Base-by-base conservation (phyloP, 2,329 filamentous ascomycete genomes). In the Fusarium sp. region DNA sequence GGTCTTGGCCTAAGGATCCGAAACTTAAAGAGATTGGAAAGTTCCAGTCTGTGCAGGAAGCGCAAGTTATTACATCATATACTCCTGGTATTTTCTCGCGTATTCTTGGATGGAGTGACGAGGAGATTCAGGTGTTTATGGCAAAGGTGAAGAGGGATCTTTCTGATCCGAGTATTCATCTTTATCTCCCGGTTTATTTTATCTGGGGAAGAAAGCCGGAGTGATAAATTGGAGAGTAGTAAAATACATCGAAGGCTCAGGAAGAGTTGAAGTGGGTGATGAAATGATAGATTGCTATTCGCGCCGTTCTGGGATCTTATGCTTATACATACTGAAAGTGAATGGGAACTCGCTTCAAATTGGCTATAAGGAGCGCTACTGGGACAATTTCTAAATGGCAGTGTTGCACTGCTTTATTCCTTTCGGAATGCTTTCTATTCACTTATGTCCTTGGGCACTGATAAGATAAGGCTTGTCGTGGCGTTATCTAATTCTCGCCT, bases 121-220 rank as follows among this genome's bases (percentile, higher is more conserved):
- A 57, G 5, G 73, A 74, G 35, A 72, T 75, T 29, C 69, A 72
- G 39, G 70, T 73, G 0, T 70, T 76, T 4, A 70, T 73, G 69
- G 71, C 65, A 14, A 73, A 70, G 49, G 65, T 70, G 12, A 74
- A 75, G 60, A 68, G 54, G 20, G 71, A 76, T 20, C 52, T 76
- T 11, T 52, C 55, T 11, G 56, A 74, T 17, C 68, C 74, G 4
- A 20, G 44, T 11, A 63, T 71, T 14, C 75, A 76, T 13, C 63
- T 76, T 2, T 76, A 76, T 47, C 62, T 72, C 6, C 72, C 75
- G 0, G 64, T 72, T 1, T 65, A 72, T 17, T 75, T 76, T 31
- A 64, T 76, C 18, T 76, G 74, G 72, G 75, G 75, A 4, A 71
- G 38, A 14, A 73, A 71, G 45, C 62, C 70, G 1, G 29, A 60